Conservation (phyloP, 257 asterid species). For the Rauvolfia tetraphylla region DNA sequence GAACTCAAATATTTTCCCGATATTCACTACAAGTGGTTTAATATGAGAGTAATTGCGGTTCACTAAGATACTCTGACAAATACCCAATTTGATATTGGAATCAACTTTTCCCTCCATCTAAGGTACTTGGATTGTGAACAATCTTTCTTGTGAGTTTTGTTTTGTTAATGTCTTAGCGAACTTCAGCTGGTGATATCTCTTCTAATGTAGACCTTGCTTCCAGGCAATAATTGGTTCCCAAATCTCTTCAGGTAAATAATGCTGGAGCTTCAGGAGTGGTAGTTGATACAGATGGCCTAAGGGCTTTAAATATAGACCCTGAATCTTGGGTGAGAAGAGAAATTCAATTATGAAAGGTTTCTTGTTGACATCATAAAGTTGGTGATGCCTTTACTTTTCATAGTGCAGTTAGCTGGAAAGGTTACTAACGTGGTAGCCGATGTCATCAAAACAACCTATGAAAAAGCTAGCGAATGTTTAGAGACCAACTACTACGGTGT, state of each 20-base stretch:
- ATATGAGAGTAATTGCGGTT: neutral
- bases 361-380: neutral
- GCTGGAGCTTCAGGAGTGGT: slow-evolving; percentile 78
- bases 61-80: neutral
- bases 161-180: neutral
- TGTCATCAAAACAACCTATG: slow-evolving; percentile 53
- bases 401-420: slow-evolving; percentile 66
- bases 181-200: neutral
- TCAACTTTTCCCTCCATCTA: neutral
- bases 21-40: neutral
- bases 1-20: neutral
- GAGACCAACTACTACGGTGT: slow-evolving; percentile 71
- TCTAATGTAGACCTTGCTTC: neutral
- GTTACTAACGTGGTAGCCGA: slow-evolving; percentile 48
- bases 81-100: neutral
- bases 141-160: neutral
- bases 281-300: slow-evolving; percentile 58
- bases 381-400: neutral
- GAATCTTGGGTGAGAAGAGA: slow-evolving; percentile 47
- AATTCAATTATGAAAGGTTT: neutral
- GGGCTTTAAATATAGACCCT: slow-evolving; percentile 57
- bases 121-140: neutral
- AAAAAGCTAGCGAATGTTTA: slow-evolving; percentile 53
- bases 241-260: slow-evolving; percentile 61
- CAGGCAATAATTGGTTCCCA: neutral